A percentile compares a stretch with the other conserved stretches of the same genome.
These are phyloP conservation scores for Boeremia lycopersici DNA, from an alignment of 2,329 filamentous ascomycete genomes.

Conservation along the genomic window DNA sequence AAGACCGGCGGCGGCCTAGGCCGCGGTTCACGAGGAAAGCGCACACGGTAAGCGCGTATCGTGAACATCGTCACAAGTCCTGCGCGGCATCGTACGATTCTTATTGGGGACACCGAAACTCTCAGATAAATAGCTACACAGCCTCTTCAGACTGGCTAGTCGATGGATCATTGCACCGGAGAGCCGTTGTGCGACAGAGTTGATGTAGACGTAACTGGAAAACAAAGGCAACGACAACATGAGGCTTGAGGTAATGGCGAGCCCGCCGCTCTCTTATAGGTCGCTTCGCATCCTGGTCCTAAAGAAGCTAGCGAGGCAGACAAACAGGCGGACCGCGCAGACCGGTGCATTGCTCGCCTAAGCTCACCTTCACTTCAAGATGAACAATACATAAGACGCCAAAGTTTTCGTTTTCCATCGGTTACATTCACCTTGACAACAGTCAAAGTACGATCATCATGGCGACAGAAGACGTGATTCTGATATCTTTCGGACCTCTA, in stretches of 20 bases:
- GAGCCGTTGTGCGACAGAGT: neutral
- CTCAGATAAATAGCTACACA: neutral
- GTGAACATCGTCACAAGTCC: neutral
- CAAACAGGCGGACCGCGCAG: neutral
- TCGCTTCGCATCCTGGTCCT: neutral
- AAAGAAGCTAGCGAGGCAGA: neutral
- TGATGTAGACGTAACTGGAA: neutral
- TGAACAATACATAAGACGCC: neutral
- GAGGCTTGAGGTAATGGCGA: neutral
- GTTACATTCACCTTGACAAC: neutral
- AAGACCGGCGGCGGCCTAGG: neutral
- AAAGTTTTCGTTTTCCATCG: neutral
- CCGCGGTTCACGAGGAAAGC: neutral
- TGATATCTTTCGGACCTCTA: constrained; percentile 1
- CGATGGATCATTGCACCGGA: neutral
- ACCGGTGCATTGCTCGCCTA: neutral
- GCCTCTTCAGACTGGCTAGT: neutral
- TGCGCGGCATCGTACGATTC: neutral
- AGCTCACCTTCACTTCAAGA: neutral
- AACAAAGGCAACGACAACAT: neutral
- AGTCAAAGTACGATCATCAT: neutral
- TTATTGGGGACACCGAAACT: neutral
- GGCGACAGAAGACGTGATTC: neutral
- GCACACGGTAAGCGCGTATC: neutral
- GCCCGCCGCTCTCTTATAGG: neutral